Evolutionary conservation across 1,139 yeast species (phyloP).

Genomic region (Kluyveromyces marxianus): DNA sequence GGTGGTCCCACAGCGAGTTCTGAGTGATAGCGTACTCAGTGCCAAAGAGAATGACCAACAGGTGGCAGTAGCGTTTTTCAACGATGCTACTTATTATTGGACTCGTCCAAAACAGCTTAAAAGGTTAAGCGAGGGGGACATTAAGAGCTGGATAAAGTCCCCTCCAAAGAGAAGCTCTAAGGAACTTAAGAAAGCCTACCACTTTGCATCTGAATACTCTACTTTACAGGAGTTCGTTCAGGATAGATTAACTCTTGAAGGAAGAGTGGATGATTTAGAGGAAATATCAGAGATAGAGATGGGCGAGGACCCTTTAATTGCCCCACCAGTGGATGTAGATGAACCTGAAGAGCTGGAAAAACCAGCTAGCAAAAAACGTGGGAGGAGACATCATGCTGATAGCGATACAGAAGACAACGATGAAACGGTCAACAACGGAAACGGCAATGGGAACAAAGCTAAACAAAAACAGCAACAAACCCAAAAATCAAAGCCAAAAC

Average conservation of each 20-base stretch:
- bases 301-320: conserved; percentile 26
- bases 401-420: neutral
- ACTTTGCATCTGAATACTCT: conserved; percentile 22
- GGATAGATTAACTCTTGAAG: conserved; percentile 21
- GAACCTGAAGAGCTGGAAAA: conserved; percentile 2
- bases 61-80: conserved; percentile 32
- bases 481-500: too few relatives aligned
- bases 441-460: neutral
- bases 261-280: conserved; percentile 19
- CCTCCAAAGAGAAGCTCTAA: conserved; percentile 11
- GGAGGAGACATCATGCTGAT: neutral
- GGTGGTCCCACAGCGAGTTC: conserved; percentile 28
- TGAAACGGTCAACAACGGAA: neutral
- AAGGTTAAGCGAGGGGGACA: conserved; percentile 14
- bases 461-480: neutral
- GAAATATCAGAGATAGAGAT: conserved; percentile 14
- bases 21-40: conserved; percentile 27
- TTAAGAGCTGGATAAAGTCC: conserved; percentile 16
- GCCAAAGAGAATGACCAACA: conserved; percentile 19
- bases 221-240: conserved; percentile 21
- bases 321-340: conserved; percentile 9
- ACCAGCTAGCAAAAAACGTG: conserved; percentile 3
- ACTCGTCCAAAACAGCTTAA: conserved; percentile 24
- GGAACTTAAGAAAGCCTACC: conserved; percentile 25
- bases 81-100: conserved; percentile 33